These are phyloP conservation scores for Fusarium anguioides DNA, from an alignment of 2,329 filamentous ascomycete species.

Conservation along the genomic window DNA sequence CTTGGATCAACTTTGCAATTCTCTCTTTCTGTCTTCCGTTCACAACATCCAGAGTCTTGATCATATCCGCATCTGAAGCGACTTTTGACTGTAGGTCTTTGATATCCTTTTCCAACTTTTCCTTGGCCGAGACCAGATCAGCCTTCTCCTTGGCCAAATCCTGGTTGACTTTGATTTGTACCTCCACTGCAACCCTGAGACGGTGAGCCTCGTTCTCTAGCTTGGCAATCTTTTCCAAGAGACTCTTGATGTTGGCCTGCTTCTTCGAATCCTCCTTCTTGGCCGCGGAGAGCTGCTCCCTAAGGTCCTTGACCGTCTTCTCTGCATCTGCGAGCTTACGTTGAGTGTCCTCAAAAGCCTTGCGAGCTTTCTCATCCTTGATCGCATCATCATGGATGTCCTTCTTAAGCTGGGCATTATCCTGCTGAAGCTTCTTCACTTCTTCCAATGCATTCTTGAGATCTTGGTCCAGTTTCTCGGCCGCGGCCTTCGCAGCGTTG, in stretches of 20 bases:
- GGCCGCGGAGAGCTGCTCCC: neutral
- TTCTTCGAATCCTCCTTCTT: neutral
- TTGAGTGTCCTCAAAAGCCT: neutral
- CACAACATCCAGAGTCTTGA: no score
- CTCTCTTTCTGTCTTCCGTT: no score
- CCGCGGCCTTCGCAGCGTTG: accelerated
- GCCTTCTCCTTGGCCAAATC: no score
- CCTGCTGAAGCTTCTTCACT: neutral
- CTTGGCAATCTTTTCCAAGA: neutral
- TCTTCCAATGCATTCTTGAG: neutral
- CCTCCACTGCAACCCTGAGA: no score
- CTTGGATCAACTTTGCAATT: no score
- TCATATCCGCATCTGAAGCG: no score
- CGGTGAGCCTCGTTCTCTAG: no score
- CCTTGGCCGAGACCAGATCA: no score
- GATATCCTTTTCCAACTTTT: no score
- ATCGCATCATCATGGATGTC: neutral
- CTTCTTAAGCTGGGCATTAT: neutral
- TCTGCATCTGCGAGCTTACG: no score
- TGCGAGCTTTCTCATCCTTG: neutral
- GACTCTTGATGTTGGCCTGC: neutral
- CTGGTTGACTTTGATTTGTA: no score
- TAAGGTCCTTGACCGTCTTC: neutral
- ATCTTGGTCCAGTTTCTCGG: neutral
- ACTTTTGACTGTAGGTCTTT: no score